Evolutionary conservation across 805 yeast species (phyloP).

Genomic region (Kodamaea hsintzibuensis): DNA sequence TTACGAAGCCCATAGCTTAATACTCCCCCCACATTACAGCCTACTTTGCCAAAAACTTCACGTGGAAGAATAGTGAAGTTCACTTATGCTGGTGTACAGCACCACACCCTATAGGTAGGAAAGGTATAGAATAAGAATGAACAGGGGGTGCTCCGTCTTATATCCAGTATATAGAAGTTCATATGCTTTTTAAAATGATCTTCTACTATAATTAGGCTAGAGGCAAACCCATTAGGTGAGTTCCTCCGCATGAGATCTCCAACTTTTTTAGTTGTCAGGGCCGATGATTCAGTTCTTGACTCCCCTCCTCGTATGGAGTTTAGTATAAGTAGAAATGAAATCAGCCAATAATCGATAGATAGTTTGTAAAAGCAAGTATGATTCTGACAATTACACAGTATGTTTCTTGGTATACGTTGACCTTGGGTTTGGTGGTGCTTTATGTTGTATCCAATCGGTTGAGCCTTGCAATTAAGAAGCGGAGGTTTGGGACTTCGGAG

Average conservation of each 20-base stretch:
- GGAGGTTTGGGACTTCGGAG: slow-evolving; percentile 6
- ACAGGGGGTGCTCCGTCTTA: neutral
- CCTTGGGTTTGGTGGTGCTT: neutral
- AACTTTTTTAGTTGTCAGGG: neutral
- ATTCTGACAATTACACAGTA: slow-evolving; percentile 8
- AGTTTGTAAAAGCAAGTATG: neutral
- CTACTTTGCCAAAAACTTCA: neutral
- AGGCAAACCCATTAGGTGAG: neutral
- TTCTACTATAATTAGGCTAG: neutral
- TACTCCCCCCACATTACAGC: neutral
- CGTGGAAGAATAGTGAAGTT: neutral
- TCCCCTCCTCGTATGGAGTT: neutral
- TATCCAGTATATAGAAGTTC: neutral
- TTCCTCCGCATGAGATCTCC: neutral
- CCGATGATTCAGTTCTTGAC: neutral
- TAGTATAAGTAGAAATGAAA: neutral
- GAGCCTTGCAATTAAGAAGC: neutral
- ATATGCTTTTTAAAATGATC: neutral
- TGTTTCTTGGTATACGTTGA: neutral
- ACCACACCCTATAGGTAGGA: neutral
- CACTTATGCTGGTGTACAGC: neutral
- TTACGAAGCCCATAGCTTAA: neutral
- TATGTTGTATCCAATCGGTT: neutral
- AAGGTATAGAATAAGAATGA: neutral
- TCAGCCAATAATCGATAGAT: neutral